Evolutionary conservation across 768 basidiomycete species (phyloP).

Genomic region (Boletus speciosus): DNA sequence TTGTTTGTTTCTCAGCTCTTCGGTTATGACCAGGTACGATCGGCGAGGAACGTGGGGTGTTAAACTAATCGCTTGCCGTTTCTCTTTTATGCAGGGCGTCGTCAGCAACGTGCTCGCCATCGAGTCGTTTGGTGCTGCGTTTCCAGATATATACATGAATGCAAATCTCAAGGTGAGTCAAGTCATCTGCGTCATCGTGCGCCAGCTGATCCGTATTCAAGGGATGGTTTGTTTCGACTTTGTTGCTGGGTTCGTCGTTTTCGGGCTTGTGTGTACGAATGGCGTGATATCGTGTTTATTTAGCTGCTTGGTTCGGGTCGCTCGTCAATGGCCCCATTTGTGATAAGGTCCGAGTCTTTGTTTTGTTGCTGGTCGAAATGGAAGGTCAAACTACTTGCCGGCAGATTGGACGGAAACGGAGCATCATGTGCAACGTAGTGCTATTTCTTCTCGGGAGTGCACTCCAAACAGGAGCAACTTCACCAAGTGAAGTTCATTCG

Average conservation of each 20-base stretch:
- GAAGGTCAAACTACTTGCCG: neutral
- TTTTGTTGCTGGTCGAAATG: neutral
- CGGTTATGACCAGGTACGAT: constrained; percentile 29
- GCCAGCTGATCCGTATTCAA: constrained; percentile 5
- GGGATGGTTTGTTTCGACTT: constrained; percentile 33
- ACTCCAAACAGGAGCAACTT: constrained; percentile 31
- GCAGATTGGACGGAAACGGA: constrained; percentile 28
- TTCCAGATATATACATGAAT: constrained; percentile 30
- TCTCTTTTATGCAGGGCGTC: constrained; percentile 22
- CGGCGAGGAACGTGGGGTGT: neutral
- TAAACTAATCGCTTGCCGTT: neutral
- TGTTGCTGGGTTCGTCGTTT: constrained; percentile 24
- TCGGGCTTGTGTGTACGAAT: neutral
- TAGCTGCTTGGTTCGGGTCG: constrained; percentile 32
- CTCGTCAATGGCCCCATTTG: constrained; percentile 30
- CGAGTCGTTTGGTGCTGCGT: constrained; percentile 33
- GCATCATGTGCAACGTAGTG: constrained; percentile 27
- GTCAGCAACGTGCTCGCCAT: constrained; percentile 33
- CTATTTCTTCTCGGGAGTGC: constrained; percentile 31
- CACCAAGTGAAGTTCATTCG: constrained; percentile 9
- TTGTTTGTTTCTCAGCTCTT: constrained; percentile 21
- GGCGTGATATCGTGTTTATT: neutral
- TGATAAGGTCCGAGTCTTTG: constrained; percentile 21
- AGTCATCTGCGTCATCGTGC: neutral
- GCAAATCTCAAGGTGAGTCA: constrained; percentile 22